Conservation (phyloP, 768 basidiomycete species). For the Dictyophora rubrovolvata region DNA sequence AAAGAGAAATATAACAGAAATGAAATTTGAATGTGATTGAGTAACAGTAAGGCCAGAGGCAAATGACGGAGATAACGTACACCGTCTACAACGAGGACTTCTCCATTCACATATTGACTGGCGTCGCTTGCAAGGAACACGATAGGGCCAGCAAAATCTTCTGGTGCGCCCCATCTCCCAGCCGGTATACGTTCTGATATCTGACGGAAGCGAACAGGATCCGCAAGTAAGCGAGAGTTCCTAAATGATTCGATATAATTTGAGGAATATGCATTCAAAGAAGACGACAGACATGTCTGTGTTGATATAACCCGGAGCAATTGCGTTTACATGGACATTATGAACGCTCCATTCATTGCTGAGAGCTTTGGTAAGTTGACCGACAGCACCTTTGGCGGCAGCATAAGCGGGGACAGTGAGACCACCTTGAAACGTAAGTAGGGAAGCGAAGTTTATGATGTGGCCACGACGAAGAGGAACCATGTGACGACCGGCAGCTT, state of each 20-base stretch:
- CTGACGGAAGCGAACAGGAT: conserved; percentile 57
- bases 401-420: conserved; percentile 82
- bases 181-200: conserved; percentile 69
- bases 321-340: conserved; percentile 82
- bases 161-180: conserved; percentile 59
- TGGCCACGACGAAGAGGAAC: conserved; percentile 60
- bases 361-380: conserved; percentile 79
- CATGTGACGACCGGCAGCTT: conserved; percentile 88
- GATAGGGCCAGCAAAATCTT: conserved; percentile 64
- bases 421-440: conserved; percentile 53
- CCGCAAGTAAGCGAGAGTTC: conserved; percentile 54
- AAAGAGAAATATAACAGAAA: background rate
- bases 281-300: conserved; percentile 68
- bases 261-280: conserved; percentile 10
- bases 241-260: conserved; percentile 22
- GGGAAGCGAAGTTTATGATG: conserved; percentile 59
- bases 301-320: conserved; percentile 80
- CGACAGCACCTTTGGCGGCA: conserved; percentile 81
- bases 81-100: conserved; percentile 61
- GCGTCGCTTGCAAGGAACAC: conserved; percentile 63
- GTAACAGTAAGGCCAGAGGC: background rate
- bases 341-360: conserved; percentile 89
- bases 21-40: background rate
- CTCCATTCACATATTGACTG: conserved; percentile 64
- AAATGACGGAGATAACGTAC: conserved; percentile 30